Evolutionary conservation across 2,329 filamentous ascomycete species (phyloP).

Genomic region (Nemania sp.): DNA sequence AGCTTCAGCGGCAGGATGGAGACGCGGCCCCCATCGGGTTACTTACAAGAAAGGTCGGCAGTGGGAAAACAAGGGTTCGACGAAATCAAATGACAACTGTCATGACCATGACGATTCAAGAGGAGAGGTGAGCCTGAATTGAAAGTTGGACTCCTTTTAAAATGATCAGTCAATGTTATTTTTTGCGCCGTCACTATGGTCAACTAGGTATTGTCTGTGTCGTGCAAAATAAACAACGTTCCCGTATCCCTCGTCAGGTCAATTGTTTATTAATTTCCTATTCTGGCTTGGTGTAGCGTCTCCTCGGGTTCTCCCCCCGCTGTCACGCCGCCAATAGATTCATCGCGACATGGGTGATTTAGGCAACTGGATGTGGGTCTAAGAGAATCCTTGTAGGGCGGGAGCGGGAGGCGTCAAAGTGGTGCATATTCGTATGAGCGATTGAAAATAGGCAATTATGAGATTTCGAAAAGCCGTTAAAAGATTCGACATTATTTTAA

Average conservation of each 20-base stretch:
- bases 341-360: constrained; percentile 13
- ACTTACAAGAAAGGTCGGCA: background rate
- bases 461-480: no score
- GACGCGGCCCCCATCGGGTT: background rate
- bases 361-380: constrained; percentile 4
- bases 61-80: background rate
- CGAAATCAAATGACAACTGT: background rate
- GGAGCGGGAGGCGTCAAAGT: background rate
- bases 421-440: background rate
- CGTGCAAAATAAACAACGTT: constrained; percentile 24
- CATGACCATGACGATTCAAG: background rate
- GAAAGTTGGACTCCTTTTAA: background rate
- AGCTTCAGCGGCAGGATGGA: background rate
- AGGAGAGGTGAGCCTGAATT: background rate
- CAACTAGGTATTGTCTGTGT: constrained; percentile 19
- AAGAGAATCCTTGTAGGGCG: no score
- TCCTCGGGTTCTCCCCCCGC: constrained; percentile 25
- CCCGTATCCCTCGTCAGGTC: background rate
- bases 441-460: background rate
- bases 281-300: constrained; percentile 43
- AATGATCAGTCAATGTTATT: background rate
- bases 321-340: constrained; percentile 33
- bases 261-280: constrained; percentile 54
- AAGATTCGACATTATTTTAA: no score
- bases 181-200: constrained; percentile 7